Conservation (phyloP, 306 rosid species). For the Cicer judaicum region DNA sequence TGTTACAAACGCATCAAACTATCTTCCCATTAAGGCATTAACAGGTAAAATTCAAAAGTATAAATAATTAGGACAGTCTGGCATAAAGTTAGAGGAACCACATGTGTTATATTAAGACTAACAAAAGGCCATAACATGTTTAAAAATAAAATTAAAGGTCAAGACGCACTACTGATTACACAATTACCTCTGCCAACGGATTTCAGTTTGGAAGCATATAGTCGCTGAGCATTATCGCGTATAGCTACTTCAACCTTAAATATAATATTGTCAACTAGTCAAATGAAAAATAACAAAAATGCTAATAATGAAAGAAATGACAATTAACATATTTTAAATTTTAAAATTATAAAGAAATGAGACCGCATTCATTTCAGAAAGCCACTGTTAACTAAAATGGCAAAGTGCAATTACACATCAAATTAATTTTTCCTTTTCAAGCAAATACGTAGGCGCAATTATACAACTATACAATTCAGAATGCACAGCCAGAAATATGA, state of each 20-base stretch:
- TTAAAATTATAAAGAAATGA: slow-evolving; percentile 24
- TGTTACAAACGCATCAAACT: background rate
- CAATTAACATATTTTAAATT: background rate
- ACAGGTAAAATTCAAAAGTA: slow-evolving; percentile 11
- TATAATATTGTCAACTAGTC: slow-evolving; percentile 29
- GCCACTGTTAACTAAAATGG: slow-evolving; percentile 26
- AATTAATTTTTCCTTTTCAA: slow-evolving; percentile 3
- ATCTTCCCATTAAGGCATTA: slow-evolving; percentile 26
- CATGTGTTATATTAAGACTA: slow-evolving; percentile 5
- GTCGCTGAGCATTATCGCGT: slow-evolving; percentile 90
- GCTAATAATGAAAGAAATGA: slow-evolving; percentile 4
- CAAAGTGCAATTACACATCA: slow-evolving; percentile 17
- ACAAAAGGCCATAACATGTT: background rate
- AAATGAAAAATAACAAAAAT: slow-evolving; percentile 34
- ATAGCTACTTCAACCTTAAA: slow-evolving; percentile 88
- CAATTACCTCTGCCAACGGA: slow-evolving; percentile 81
- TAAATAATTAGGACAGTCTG: slow-evolving; percentile 25
- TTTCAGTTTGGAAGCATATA: slow-evolving; percentile 81
- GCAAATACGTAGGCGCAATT: slow-evolving; percentile 3
- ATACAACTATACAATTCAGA: slow-evolving; percentile 5
- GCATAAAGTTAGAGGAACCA: background rate
- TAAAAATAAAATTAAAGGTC: slow-evolving; percentile 5
- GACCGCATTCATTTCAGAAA: slow-evolving; percentile 17
- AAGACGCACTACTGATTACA: slow-evolving; percentile 29
- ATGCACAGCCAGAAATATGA: slow-evolving; percentile 13